Percentiles rank a stretch among this genome's conserved stretches.
These are phyloP conservation scores for Capsicum chinense DNA, from an alignment of 257 asterid genomes.

Conservation along the genomic window DNA sequence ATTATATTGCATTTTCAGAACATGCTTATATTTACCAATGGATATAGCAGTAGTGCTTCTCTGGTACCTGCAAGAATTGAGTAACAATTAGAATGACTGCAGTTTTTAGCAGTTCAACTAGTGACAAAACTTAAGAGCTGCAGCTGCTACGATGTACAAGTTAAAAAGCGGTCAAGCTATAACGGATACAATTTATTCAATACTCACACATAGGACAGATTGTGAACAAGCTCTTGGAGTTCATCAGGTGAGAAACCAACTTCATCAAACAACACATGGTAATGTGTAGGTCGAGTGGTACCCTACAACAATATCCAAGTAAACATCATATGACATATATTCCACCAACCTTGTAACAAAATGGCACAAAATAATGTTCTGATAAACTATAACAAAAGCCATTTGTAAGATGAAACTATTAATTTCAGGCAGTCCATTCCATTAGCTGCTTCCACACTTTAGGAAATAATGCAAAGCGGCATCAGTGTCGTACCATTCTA, in stretches of 20 bases:
- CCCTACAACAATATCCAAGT: slow-evolving; percentile 51
- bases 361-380: not conserved
- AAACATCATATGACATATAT: not conserved
- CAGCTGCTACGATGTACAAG: not conserved
- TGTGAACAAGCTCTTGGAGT: slow-evolving; percentile 87
- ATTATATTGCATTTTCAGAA: not conserved
- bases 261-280: slow-evolving; percentile 79
- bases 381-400: not conserved
- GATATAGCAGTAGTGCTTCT: slow-evolving; percentile 96
- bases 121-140: not conserved
- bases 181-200: not conserved
- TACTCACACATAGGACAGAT: slow-evolving; percentile 88
- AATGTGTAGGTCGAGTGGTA: slow-evolving; percentile 88
- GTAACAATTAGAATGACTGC: not conserved
- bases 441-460: not conserved
- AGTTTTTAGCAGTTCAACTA: not conserved
- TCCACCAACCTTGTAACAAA: not conserved
- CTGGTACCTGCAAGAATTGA: slow-evolving; percentile 67
- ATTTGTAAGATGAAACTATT: not conserved
- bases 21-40: slow-evolving; percentile 54
- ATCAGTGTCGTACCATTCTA: not conserved
- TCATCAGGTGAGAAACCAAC: slow-evolving; percentile 85
- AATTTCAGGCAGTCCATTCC: not conserved
- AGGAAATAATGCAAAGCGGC: not conserved
- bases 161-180: not conserved